A percentile compares a stretch with the other conserved stretches of the same genome.
These are phyloP conservation scores for Penicillium pulvis DNA, from an alignment of 495 filamentous ascomycete genomes.

Conservation along the genomic window DNA sequence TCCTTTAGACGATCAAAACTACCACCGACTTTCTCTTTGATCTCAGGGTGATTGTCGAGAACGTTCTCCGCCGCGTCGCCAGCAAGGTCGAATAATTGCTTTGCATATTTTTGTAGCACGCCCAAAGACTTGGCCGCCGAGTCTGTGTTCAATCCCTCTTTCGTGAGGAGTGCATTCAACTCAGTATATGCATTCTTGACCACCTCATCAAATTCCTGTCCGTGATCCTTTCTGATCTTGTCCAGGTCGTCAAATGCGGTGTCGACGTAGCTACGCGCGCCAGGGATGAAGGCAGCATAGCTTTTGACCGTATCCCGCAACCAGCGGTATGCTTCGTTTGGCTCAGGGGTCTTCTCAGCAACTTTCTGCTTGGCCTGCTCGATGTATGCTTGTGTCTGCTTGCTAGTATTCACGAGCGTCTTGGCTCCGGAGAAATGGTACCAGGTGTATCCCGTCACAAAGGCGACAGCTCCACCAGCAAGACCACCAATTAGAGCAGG, in stretches of 20 bases:
- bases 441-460: slow-evolving; percentile 49
- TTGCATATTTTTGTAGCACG: slow-evolving; percentile 53
- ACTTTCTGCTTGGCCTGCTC: slow-evolving; percentile 52
- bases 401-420: slow-evolving; percentile 51
- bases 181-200: slow-evolving; percentile 61
- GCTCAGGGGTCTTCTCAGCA: slow-evolving; percentile 55
- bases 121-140: slow-evolving; percentile 54
- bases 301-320: slow-evolving; percentile 58
- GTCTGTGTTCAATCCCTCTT: slow-evolving; percentile 33
- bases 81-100: slow-evolving; percentile 53
- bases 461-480: slow-evolving; percentile 52
- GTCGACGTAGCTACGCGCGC: slow-evolving; percentile 62
- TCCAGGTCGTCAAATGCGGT: slow-evolving; percentile 64
- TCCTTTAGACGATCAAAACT: slow-evolving; percentile 62
- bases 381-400: slow-evolving; percentile 54
- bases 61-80: slow-evolving; percentile 55
- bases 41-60: slow-evolving; percentile 63
- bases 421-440: slow-evolving; percentile 63
- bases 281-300: slow-evolving; percentile 67
- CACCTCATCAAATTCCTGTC: slow-evolving; percentile 63
- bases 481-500: slow-evolving; percentile 44
- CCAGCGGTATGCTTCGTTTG: slow-evolving; percentile 59
- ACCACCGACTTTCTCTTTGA: slow-evolving; percentile 68
- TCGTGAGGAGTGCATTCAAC: slow-evolving; percentile 46
- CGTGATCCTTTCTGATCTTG: slow-evolving; percentile 56